A percentile compares a stretch with the other conserved stretches of the same genome.
Conservation (phyloP, 768 basidiomycete species). For the Calocybe indica region DNA sequence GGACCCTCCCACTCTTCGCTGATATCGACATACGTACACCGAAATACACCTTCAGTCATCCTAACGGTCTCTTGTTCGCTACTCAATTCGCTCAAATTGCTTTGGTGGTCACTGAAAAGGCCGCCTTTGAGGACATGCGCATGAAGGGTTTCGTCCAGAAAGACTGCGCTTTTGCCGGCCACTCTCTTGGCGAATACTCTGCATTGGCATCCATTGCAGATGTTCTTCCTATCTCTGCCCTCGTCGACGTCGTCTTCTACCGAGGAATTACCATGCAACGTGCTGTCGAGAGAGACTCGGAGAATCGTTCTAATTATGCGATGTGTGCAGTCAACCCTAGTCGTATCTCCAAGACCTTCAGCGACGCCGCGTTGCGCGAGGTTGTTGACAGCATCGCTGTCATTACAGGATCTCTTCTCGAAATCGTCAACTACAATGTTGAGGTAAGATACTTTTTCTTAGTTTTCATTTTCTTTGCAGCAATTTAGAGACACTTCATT, state of each 20-base stretch:
- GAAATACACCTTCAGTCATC: constrained; percentile 98
- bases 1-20: constrained; percentile 92
- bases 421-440: constrained; percentile 96
- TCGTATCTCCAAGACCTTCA: constrained; percentile 91
- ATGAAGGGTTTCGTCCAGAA: constrained; percentile 92
- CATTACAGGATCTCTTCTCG: constrained; percentile 75
- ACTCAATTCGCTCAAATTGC: constrained; percentile 99
- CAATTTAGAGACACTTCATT: constrained; percentile 8
- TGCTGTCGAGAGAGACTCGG: constrained; percentile 91
- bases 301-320: constrained; percentile 93
- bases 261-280: constrained; percentile 99
- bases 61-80: constrained; percentile 90
- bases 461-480: background rate
- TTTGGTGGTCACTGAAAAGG: constrained; percentile 96
- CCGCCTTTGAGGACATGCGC: constrained; percentile 98
- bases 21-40: constrained; percentile 94
- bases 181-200: constrained; percentile 98
- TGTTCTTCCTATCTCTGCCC: constrained; percentile 88
- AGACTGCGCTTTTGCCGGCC: constrained; percentile 92
- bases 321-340: constrained; percentile 99
- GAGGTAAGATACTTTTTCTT: constrained; percentile 45
- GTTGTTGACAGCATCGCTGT: constrained; percentile 89
- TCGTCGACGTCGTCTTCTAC: constrained; percentile 98
- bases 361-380: constrained; percentile 91
- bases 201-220: constrained; percentile 97